Evolutionary conservation across 2,329 filamentous ascomycete genomes (phyloP).

Genomic region (Tolypocladium paradoxum): DNA sequence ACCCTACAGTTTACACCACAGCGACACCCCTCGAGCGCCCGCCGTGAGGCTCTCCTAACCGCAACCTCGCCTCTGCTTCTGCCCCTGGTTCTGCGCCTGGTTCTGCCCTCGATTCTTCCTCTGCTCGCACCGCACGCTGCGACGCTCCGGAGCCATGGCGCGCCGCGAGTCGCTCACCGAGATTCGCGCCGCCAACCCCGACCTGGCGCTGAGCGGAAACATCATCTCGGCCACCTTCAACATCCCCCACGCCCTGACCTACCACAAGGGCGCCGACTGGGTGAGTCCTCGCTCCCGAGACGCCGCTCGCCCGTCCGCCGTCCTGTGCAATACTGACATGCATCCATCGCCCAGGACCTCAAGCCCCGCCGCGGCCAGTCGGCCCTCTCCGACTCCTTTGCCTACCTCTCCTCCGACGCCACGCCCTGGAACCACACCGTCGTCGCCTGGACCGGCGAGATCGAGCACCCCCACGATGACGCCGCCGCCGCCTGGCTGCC

Average conservation of each 20-base stretch:
- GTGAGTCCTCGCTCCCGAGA: conserved; percentile 26
- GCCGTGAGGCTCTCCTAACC: neutral
- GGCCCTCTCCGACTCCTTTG: conserved; percentile 83
- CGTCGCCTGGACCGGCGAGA: conserved; percentile 91
- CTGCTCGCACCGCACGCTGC: neutral
- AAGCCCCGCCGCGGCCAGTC: conserved; percentile 75
- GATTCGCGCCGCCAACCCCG: conserved; percentile 43
- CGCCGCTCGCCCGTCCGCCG: neutral
- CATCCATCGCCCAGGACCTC: conserved; percentile 59
- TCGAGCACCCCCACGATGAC: conserved; percentile 40
- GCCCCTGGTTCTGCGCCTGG: no score
- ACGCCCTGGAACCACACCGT: conserved; percentile 86
- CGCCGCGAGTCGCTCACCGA: conserved; percentile 42
- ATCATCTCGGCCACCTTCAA: conserved; percentile 57
- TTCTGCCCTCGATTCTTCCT: no score
- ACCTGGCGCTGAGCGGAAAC: conserved; percentile 50
- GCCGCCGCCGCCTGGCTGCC: conserved; percentile 32
- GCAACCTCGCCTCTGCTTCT: neutral
- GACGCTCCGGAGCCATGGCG: conserved; percentile 23
- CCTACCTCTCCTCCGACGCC: conserved; percentile 72
- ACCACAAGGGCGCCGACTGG: conserved; percentile 50
- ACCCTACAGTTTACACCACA: conserved; percentile 3
- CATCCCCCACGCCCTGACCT: conserved; percentile 48
- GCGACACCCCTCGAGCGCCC: neutral
- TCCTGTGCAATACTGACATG: neutral